phyloP scores from a whole-genome alignment of 2,329 filamentous ascomycete species.

The Phaeosphaeriaceae sp. region DNA sequence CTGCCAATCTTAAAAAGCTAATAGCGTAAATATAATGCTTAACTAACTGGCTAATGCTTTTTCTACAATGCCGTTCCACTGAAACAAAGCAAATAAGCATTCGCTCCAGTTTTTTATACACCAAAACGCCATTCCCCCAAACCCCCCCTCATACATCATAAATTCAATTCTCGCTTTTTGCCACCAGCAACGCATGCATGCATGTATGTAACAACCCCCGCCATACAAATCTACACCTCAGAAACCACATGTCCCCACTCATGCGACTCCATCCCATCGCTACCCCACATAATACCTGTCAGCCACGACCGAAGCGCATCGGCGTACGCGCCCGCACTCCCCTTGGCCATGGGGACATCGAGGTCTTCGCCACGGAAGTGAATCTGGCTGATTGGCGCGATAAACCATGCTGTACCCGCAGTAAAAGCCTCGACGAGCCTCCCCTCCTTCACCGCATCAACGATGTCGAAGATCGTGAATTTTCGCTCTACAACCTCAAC shows the following conservation, averaged over 20 bases:
- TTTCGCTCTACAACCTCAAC: constrained; percentile 79
- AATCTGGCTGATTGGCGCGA: constrained; percentile 54
- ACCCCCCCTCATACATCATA: no score
- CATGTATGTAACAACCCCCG: no score
- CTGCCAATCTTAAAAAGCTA: no score
- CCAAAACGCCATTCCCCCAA: no score
- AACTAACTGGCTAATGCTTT: no score
- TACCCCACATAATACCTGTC: constrained; percentile 58
- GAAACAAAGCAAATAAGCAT: no score
- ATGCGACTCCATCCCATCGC: constrained; percentile 50
- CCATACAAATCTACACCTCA: constrained; percentile 37
- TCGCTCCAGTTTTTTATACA: no score
- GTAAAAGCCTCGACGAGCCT: constrained; percentile 84
- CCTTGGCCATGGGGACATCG: constrained; percentile 50
- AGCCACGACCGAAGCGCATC: constrained; percentile 54
- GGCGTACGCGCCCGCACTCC: constrained; percentile 52
- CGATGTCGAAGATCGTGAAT: constrained; percentile 80
- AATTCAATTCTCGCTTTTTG: no score
- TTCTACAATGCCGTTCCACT: no score
- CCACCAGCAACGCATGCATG: no score
- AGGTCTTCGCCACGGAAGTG: constrained; percentile 54
- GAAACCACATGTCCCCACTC: constrained; percentile 56
- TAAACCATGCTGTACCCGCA: constrained; percentile 75
- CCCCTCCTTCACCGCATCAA: constrained; percentile 74
- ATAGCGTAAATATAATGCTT: no score